Evolutionary conservation across 306 rosid species (phyloP), one percentile per base, ranked within the genome.

Genomic region (Elaeagnus macrophylla): DNA sequence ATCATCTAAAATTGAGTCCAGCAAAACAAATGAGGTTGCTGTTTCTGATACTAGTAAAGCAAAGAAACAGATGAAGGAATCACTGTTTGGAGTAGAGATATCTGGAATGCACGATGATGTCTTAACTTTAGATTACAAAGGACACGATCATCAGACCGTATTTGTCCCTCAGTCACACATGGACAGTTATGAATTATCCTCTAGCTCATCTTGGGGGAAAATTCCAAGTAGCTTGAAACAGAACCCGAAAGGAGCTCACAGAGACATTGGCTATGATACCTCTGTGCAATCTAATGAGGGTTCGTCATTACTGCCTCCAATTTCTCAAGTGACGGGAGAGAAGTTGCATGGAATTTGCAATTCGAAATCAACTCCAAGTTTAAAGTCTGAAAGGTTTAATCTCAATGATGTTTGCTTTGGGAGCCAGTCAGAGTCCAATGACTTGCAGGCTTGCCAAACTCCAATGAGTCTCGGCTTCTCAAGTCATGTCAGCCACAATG

Each of bases 131-230:
- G 67, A 82, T 52, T 64, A 69, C 17, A 45, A 47, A 18, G 17
- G 54, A 53, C 51, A 42, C 12, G 56, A 45, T 52, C 49, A n/a
- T 15, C 58, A 42, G 19, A 52, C 5, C 11, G 16, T 5, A 11
- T 11, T 11, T 20, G 52, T 25, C 41, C 52, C 58, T 35, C 77
- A 73, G 47, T 65, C 59, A 54, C 78, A 76, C 46, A 55, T 69
- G 43, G 59, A 64, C 0, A 81, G 64, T 59, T 60, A 79, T 12
- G 57, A 76, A 80, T 64, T 86, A 61, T 71, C 65, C 60, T 70
- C 88, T 7, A 73, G 73, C 52, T 75, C 85, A 61, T 77, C 85
- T 54, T 85, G 84, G 88, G 75, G 72, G 62, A 71, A 59, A 64
- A 71, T 76, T 56, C 82, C 55, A 57, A 53, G 77, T 63, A 82